phyloP scores from a whole-genome alignment of 257 asterid genomes.

The Leptodermis oblonga region DNA sequence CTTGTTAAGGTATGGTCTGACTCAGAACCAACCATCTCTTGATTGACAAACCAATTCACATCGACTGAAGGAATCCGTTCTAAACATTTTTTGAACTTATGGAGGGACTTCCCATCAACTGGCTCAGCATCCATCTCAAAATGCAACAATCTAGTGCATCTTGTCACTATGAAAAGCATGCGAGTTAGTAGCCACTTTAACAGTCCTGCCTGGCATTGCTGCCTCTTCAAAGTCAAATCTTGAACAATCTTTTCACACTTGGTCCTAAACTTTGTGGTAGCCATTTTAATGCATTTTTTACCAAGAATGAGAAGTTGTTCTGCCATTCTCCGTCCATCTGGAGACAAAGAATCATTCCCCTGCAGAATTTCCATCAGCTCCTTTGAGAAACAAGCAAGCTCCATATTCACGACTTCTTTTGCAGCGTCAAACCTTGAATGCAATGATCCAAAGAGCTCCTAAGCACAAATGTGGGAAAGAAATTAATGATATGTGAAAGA shows the following conservation, averaged over 20 bases:
- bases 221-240: constrained; percentile 73
- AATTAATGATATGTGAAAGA: constrained; percentile 11
- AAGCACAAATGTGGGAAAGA: constrained; percentile 15
- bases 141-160: constrained; percentile 89
- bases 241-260: constrained; percentile 87
- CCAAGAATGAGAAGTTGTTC: constrained; percentile 69
- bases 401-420: constrained; percentile 73
- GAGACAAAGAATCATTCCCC: constrained; percentile 42
- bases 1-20: constrained; percentile 20
- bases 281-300: constrained; percentile 62
- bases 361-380: constrained; percentile 59
- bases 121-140: constrained; percentile 81
- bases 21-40: constrained; percentile 52
- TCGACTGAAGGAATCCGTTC: constrained; percentile 82
- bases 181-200: constrained; percentile 78
- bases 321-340: constrained; percentile 51
- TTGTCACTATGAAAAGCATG: constrained; percentile 87
- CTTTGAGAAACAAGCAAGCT: constrained; percentile 62
- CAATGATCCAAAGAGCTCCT: constrained; percentile 82
- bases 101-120: constrained; percentile 65
- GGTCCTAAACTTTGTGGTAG: constrained; percentile 61
- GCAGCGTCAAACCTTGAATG: constrained; percentile 84
- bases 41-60: constrained; percentile 64
- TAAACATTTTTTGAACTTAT: constrained; percentile 76
- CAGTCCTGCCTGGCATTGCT: constrained; percentile 60